phyloP scores from a whole-genome alignment of 169 alveolate genomes.

The Amoebophrya sp. region DNA sequence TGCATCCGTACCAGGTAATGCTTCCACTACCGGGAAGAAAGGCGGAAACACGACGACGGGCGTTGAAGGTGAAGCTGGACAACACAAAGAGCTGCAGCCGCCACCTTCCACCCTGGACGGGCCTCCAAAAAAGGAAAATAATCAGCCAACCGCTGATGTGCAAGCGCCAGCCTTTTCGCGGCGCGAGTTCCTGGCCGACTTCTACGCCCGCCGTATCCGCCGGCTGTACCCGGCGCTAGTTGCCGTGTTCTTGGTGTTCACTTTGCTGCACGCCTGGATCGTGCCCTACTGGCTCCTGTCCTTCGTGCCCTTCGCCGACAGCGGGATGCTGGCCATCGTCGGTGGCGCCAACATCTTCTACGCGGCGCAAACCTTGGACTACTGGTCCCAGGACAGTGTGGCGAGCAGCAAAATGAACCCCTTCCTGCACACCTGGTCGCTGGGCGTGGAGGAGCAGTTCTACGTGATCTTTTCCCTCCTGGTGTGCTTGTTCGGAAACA shows the following conservation, averaged over 20 bases:
- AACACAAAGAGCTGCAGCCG: too few relatives aligned
- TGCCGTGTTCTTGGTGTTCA: background rate
- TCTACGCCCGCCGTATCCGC: background rate
- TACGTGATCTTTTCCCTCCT: background rate
- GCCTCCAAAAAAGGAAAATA: too few relatives aligned
- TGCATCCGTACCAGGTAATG: too few relatives aligned
- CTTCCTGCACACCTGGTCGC: background rate
- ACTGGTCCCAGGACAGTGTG: background rate
- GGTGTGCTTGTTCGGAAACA: too few relatives aligned
- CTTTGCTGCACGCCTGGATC: background rate
- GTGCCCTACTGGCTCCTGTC: background rate
- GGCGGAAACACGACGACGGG: background rate
- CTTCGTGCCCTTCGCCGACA: background rate
- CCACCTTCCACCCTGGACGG: too few relatives aligned
- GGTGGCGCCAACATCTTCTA: background rate
- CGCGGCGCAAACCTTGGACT: background rate
- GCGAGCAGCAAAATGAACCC: background rate
- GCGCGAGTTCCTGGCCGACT: background rate
- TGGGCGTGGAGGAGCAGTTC: background rate
- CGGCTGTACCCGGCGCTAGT: background rate
- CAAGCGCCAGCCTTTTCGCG: too few relatives aligned
- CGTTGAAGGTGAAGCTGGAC: background rate
- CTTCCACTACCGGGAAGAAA: background rate
- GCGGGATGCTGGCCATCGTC: background rate
- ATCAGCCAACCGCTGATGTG: too few relatives aligned